Percentiles rank a stretch among this genome's conserved stretches.
Conservation (phyloP, 176 grass and related monocot species). For the Phyllostachys edulis region DNA sequence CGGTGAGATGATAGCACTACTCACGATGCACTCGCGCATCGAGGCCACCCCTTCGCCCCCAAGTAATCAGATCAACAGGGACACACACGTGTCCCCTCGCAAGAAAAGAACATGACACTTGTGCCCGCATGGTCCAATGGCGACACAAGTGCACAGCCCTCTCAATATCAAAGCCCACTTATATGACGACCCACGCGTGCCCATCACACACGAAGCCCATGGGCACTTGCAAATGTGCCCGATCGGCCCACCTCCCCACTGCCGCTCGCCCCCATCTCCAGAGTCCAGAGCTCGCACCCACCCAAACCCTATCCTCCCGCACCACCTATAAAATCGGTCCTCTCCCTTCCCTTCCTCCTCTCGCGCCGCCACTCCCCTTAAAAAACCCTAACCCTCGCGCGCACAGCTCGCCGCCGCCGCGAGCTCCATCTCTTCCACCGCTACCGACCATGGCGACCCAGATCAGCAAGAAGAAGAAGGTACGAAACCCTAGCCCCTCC, state of each 20-base stretch:
- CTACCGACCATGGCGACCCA: slow-evolving; percentile 66
- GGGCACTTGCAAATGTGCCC: background rate
- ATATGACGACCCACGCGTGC: background rate
- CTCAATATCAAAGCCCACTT: background rate
- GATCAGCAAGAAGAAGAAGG: slow-evolving; percentile 98
- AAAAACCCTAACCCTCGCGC: slow-evolving; percentile 39
- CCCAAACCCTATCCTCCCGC: slow-evolving; percentile 40
- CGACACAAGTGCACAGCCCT: background rate
- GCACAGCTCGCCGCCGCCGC: slow-evolving; percentile 18
- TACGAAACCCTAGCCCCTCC: background rate
- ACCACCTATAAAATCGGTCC: background rate
- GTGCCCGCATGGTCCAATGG: background rate
- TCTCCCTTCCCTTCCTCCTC: background rate
- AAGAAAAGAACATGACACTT: background rate
- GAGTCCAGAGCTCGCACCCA: background rate
- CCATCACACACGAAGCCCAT: background rate
- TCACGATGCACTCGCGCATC: no score
- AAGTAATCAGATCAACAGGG: no score
- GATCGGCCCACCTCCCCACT: background rate
- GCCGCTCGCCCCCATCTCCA: background rate
- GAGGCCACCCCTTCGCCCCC: no score
- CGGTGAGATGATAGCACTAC: no score
- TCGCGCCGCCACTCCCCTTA: slow-evolving; percentile 36
- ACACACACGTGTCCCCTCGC: no score
- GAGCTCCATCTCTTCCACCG: slow-evolving; percentile 17